A percentile compares a stretch with the other conserved stretches of the same genome.
Evolutionary conservation across 176 grass and related monocot species (phyloP).

Genomic region (Rhynchospora breviuscula): DNA sequence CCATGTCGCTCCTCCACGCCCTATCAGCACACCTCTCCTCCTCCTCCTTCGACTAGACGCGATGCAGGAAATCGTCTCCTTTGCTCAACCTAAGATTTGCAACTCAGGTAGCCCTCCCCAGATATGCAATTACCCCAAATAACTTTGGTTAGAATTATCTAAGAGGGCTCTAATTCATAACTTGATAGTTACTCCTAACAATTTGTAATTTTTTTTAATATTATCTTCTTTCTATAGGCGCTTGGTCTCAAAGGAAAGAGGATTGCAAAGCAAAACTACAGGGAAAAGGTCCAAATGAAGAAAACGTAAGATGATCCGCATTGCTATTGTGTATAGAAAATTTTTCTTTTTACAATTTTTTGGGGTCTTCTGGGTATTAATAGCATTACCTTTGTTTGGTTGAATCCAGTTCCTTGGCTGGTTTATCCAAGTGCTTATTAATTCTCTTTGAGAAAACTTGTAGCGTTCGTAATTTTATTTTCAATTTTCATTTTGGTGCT

Average conservation of each 20-base stretch:
- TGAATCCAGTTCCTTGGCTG: background rate
- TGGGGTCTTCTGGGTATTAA: background rate
- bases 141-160: background rate
- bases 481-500: too few species aligned
- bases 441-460: background rate
- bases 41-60: too few species aligned
- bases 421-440: background rate
- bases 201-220: too few species aligned
- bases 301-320: conserved; percentile 58
- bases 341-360: background rate
- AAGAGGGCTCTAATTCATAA: background rate
- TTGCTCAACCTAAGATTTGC: too few species aligned
- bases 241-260: too few species aligned
- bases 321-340: background rate
- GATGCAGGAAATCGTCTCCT: too few species aligned
- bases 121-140: too few species aligned
- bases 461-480: too few species aligned
- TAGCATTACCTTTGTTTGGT: background rate
- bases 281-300: conserved; percentile 89
- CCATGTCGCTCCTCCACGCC: too few species aligned
- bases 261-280: conserved; percentile 84
- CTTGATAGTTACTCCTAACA: background rate
- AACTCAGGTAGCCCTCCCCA: too few species aligned
- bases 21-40: too few species aligned
- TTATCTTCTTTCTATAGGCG: too few species aligned